Evolutionary conservation across 768 basidiomycete genomes (phyloP).

Genomic region (Cubamyces lactineus): DNA sequence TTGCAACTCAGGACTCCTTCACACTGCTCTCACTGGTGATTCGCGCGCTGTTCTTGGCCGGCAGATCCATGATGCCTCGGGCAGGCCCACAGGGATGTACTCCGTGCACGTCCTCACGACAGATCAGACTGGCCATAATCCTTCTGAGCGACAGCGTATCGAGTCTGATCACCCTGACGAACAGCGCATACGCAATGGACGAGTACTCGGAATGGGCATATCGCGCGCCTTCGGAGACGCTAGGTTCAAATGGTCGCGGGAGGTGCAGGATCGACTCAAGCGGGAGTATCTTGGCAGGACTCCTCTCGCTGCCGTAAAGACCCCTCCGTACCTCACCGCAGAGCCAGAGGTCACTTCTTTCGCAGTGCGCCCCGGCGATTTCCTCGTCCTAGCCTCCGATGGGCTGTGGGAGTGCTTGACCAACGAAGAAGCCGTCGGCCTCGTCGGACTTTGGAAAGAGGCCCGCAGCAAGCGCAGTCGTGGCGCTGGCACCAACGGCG

Average conservation of each 20-base stretch:
- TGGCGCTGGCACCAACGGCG: conserved; percentile 1
- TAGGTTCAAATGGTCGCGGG: conserved; percentile 45
- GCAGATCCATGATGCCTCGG: conserved; percentile 33
- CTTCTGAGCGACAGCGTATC: conserved; percentile 39
- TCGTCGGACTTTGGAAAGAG: conserved; percentile 54
- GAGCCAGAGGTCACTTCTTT: conserved; percentile 53
- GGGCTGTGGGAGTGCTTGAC: conserved; percentile 59
- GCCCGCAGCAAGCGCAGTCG: conserved; percentile 22
- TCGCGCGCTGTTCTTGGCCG: conserved; percentile 54
- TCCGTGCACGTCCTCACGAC: conserved; percentile 44
- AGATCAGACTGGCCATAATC: conserved; percentile 43
- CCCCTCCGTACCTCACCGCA: conserved; percentile 56
- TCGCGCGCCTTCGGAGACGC: conserved; percentile 51
- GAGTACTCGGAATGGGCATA: conserved; percentile 44
- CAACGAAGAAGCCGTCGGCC: conserved; percentile 56
- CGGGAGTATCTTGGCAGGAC: conserved; percentile 41
- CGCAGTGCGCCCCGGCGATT: conserved; percentile 49
- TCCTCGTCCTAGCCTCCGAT: conserved; percentile 55
- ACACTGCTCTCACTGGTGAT: conserved; percentile 50
- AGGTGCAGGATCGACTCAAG: conserved; percentile 42
- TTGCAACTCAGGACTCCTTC: conserved; percentile 40
- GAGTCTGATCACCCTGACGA: conserved; percentile 38
- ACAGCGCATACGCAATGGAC: conserved; percentile 36
- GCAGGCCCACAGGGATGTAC: conserved; percentile 35
- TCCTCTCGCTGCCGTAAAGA: conserved; percentile 38